These are phyloP conservation scores for Fonsecaea pugnacius DNA, from an alignment of 2,329 filamentous ascomycete genomes.

Conservation along the genomic window DNA sequence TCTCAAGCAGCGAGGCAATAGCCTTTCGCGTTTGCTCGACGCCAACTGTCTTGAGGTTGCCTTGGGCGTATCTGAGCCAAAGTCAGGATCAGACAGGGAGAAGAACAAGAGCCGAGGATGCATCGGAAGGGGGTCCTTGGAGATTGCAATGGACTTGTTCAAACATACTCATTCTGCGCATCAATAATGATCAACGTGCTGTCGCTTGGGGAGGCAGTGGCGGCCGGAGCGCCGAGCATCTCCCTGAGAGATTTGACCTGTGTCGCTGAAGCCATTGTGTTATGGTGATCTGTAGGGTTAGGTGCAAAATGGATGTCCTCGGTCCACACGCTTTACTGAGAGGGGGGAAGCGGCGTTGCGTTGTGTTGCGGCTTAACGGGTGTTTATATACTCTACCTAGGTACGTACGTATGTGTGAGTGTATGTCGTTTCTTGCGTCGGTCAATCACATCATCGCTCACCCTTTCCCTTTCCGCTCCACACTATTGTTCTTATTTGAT, in stretches of 20 bases:
- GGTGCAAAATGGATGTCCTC: background rate
- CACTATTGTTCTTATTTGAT: no score
- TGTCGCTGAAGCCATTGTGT: slow-evolving; percentile 29
- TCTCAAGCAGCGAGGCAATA: slow-evolving; percentile 62
- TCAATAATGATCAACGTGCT: slow-evolving; percentile 70
- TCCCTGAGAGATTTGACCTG: slow-evolving; percentile 53
- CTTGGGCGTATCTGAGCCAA: slow-evolving; percentile 51
- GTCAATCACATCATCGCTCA: no score
- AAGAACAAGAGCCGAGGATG: background rate
- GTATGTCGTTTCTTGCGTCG: no score
- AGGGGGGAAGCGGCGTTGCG: no score
- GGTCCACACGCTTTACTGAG: no score
- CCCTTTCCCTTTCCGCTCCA: no score
- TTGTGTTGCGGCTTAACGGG: no score
- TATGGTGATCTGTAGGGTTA: background rate
- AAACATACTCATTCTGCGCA: slow-evolving; percentile 69
- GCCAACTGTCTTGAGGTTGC: slow-evolving; percentile 60
- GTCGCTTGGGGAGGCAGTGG: slow-evolving; percentile 61
- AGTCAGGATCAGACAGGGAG: slow-evolving; percentile 9
- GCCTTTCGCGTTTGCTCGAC: slow-evolving; percentile 59
- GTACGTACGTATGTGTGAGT: no score
- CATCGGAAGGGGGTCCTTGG: background rate
- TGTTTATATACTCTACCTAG: no score
- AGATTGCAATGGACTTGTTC: background rate
- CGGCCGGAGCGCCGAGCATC: slow-evolving; percentile 60